A percentile compares a stretch with the other conserved stretches of the same genome.
These are phyloP conservation scores for Penicillium lagena DNA, from an alignment of 495 filamentous ascomycete species.

Conservation along the genomic window DNA sequence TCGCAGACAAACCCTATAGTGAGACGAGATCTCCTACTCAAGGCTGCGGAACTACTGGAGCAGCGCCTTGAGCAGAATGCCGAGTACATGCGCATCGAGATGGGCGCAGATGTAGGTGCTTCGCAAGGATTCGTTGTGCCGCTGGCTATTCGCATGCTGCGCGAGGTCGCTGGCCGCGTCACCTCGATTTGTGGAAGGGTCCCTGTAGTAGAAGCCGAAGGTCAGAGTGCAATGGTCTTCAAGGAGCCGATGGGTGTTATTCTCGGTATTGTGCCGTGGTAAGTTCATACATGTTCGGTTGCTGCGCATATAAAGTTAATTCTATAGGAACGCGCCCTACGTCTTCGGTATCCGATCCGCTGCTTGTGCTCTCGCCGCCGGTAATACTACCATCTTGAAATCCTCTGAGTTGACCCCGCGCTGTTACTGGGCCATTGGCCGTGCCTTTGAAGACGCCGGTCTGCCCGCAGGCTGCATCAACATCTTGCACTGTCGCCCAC, in stretches of 20 bases:
- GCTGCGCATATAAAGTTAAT: neutral
- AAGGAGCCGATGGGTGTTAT: constrained; percentile 80
- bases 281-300: constrained; percentile 5
- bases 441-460: constrained; percentile 66
- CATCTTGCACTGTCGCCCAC: constrained; percentile 41
- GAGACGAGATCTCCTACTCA: constrained; percentile 69
- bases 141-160: constrained; percentile 50
- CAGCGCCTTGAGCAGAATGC: constrained; percentile 50
- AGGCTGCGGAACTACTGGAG: constrained; percentile 62
- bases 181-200: constrained; percentile 54
- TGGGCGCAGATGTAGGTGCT: constrained; percentile 48
- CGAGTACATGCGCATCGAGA: constrained; percentile 64
- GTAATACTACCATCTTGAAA: constrained; percentile 72
- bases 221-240: constrained; percentile 57
- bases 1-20: constrained; percentile 51
- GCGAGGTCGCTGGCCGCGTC: constrained; percentile 68
- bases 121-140: constrained; percentile 54
- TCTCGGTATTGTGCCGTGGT: constrained; percentile 81
- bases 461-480: constrained; percentile 52
- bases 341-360: constrained; percentile 62
- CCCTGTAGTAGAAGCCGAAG: constrained; percentile 49
- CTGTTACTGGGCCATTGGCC: constrained; percentile 65
- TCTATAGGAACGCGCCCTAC: constrained; percentile 55
- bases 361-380: constrained; percentile 71
- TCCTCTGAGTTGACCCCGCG: constrained; percentile 68